These are phyloP conservation scores for Cryptomeria japonica DNA, from an alignment of 75 land plant genomes.

Conservation along the genomic window DNA sequence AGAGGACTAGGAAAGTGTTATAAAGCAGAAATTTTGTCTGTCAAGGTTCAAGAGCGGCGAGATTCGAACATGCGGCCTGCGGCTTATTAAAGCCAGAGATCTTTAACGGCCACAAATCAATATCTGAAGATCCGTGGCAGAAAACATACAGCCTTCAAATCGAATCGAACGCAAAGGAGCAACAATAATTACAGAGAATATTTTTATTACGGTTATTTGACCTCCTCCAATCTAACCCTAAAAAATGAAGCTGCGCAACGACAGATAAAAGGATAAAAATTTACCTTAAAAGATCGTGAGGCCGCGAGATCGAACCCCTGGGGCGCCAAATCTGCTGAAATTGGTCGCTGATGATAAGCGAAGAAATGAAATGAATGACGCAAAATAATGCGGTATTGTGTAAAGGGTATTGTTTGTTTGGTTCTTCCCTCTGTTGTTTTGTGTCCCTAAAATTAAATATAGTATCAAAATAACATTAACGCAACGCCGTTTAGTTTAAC, in stretches of 20 bases:
- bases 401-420: neutral
- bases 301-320: neutral
- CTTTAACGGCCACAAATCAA: neutral
- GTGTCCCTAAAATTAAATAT: constrained; percentile 1
- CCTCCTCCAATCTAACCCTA: neutral
- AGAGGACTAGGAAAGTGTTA: neutral
- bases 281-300: neutral
- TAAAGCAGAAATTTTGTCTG: neutral
- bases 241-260: neutral
- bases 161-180: neutral
- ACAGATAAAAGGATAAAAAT: neutral
- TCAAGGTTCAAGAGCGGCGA: neutral
- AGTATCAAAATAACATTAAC: neutral
- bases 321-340: neutral
- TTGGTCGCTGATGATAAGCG: neutral
- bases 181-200: neutral
- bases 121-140: neutral
- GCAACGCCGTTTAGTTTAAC: constrained; percentile 4
- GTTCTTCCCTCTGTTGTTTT: neutral
- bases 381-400: neutral
- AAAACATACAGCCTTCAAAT: neutral
- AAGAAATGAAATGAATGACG: neutral
- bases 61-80: neutral
- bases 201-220: neutral
- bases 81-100: neutral